phyloP scores from a whole-genome alignment of 164 flowering plant genomes.

The Piper longum region DNA sequence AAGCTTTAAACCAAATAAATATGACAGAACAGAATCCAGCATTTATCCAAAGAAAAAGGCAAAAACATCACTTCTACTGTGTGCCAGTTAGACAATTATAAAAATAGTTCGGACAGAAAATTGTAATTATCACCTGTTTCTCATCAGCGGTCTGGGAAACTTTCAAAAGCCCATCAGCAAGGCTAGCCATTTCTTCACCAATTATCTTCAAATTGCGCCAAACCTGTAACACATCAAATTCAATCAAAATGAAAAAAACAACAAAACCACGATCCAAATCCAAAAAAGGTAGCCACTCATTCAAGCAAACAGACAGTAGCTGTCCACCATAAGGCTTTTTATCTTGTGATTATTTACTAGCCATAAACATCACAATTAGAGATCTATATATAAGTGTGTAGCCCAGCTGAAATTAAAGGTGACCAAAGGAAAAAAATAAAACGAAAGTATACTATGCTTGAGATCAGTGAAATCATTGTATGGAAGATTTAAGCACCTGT shows the following conservation, averaged over 20 bases:
- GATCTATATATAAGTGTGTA: too few relatives aligned
- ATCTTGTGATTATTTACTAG: too few relatives aligned
- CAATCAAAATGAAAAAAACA: neutral
- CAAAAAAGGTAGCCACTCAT: too few relatives aligned
- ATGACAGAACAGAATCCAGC: too few relatives aligned
- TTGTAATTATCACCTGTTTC: conserved; percentile 24
- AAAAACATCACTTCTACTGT: too few relatives aligned
- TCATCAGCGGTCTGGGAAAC: conserved; percentile 26
- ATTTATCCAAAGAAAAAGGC: too few relatives aligned
- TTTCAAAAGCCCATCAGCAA: conserved; percentile 49
- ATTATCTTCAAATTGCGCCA: conserved; percentile 47
- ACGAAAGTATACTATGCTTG: neutral
- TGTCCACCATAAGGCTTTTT: too few relatives aligned
- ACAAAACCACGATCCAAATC: neutral
- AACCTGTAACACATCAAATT: conserved; percentile 25
- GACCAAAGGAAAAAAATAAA: neutral
- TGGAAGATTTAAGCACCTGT: conserved; percentile 28
- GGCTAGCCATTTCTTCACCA: conserved; percentile 47
- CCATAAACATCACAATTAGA: too few relatives aligned
- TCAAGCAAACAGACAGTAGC: too few relatives aligned
- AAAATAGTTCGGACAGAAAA: neutral
- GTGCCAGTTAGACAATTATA: too few relatives aligned
- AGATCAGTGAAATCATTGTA: neutral
- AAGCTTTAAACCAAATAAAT: too few relatives aligned
- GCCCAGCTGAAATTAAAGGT: too few relatives aligned